Evolutionary conservation across 2,329 filamentous ascomycete genomes (phyloP), one percentile per base, ranked within the genome.

Genomic region (Hypoxylon rubiginosum): DNA sequence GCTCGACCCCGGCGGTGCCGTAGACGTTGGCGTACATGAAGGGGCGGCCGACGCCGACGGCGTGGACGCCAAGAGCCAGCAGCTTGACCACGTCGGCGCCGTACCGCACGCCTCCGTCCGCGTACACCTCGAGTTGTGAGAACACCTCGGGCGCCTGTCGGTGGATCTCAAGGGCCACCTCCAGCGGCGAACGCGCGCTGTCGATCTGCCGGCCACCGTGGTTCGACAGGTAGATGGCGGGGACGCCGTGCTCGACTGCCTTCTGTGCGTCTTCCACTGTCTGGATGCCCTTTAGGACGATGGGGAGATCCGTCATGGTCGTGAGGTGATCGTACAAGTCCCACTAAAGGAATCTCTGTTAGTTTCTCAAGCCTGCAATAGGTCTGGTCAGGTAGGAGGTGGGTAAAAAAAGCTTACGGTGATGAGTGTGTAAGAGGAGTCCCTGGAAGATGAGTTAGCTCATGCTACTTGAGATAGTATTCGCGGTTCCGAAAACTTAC

Each of bases 11-110:
- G 4, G 78, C 76, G 30, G 75, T 73, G 5, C 83, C 84, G 66
- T 81, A 85, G 17, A 80, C 74, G 68, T 84, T 84, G 15, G 82
- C 79, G 69, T 79, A 85, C 82, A 85, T 83, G 66, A 83, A 77
- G 8, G 80, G 77, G 13, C 83, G 72, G 9, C 82, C 83, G 4
- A 85, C 64, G 17, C 83, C 73, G n/a, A 79, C 77, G 24, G 74
- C 76, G 6, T 69, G 67, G 6, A 78, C 78, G 7, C 78, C 77
- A 7, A 79, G 70, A 0, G 77, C 76, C 3, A 80, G 71, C n/a
- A 78, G 60, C 66, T 77, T 77, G 45, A 79, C 61, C 1, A 77
- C 70, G 61, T 80, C 78, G 45, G 71, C 71, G 17, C 78, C 78
- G 60, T 75, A 76, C 2, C 78, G 71, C 24, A 80, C 73, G 4